Conservation (phyloP, 139 green algal species). For the Volvox reticuliferus region DNA sequence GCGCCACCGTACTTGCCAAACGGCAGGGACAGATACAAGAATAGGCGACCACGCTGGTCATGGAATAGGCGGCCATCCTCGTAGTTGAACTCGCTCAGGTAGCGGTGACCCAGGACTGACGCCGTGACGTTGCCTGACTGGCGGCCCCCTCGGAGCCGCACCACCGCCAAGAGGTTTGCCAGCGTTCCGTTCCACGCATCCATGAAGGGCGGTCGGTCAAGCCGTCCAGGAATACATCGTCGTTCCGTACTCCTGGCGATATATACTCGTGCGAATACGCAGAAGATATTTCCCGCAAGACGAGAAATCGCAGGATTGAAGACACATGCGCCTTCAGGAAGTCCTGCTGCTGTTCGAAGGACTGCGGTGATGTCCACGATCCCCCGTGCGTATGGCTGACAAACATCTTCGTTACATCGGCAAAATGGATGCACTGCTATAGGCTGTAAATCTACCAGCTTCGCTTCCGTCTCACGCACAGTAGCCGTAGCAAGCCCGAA, state of each 20-base stretch:
- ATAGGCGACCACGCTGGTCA: neutral
- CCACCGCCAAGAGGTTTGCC: conserved; percentile 20
- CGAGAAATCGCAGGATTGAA: conserved; percentile 28
- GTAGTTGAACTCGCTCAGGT: conserved; percentile 15
- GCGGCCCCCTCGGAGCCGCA: neutral
- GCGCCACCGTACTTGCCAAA: conserved; percentile 22
- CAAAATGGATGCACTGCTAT: neutral
- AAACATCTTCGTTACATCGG: neutral
- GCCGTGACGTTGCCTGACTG: neutral
- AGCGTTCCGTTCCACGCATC: conserved; percentile 30
- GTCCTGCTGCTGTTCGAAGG: neutral
- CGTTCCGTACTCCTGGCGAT: neutral
- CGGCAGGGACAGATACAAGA: conserved; percentile 21
- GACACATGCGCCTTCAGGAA: conserved; percentile 4
- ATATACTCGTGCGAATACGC: conserved; percentile 10
- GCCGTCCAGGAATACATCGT: neutral
- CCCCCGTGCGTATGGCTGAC: conserved; percentile 5
- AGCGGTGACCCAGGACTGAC: neutral
- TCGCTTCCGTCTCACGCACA: neutral
- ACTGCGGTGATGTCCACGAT: neutral
- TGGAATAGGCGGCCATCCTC: conserved; percentile 36
- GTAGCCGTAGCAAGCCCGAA: conserved; percentile 3
- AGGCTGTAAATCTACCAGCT: neutral
- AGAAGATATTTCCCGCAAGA: neutral
- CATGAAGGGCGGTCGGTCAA: conserved; percentile 39